These are phyloP conservation scores for Vitis hybrid DNA, from an alignment of 177 flowering plant genomes.

Conservation along the genomic window DNA sequence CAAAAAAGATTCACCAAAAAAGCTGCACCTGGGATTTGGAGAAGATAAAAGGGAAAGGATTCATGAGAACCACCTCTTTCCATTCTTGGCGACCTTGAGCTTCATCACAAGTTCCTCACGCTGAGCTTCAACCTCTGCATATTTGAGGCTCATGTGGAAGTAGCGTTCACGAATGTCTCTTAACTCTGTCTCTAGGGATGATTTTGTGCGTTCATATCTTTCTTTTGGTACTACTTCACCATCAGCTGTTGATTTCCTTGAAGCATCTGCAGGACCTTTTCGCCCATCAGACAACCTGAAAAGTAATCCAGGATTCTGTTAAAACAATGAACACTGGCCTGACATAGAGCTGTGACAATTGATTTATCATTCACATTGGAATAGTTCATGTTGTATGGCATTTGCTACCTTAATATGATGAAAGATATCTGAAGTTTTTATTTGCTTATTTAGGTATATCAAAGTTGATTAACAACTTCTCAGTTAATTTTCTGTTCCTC, in stretches of 20 bases:
- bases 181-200: slow-evolving; percentile 65
- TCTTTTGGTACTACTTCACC: slow-evolving; percentile 30
- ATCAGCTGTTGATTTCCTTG: slow-evolving; percentile 24
- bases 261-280: slow-evolving; percentile 17
- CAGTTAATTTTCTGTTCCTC: too few relatives aligned
- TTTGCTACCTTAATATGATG: neutral
- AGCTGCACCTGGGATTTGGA: neutral
- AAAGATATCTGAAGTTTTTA: neutral
- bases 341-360: too few relatives aligned
- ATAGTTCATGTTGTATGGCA: neutral
- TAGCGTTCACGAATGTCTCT: slow-evolving; percentile 81
- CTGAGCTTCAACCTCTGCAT: slow-evolving; percentile 84
- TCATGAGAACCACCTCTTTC: slow-evolving; percentile 61
- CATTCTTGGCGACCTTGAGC: slow-evolving; percentile 49
- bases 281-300: slow-evolving; percentile 46
- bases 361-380: neutral
- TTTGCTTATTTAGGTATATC: neutral
- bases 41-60: neutral
- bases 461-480: too few relatives aligned
- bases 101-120: slow-evolving; percentile 90
- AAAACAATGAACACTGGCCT: neutral
- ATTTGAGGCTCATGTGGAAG: slow-evolving; percentile 82
- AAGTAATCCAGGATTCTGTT: slow-evolving; percentile 3
- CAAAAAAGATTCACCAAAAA: neutral
- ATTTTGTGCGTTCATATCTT: slow-evolving; percentile 34